Percentiles rank a stretch among this genome's conserved stretches.
Evolutionary conservation across 345 rosid species (phyloP).

Genomic region (Xanthoceras sorbifolium): DNA sequence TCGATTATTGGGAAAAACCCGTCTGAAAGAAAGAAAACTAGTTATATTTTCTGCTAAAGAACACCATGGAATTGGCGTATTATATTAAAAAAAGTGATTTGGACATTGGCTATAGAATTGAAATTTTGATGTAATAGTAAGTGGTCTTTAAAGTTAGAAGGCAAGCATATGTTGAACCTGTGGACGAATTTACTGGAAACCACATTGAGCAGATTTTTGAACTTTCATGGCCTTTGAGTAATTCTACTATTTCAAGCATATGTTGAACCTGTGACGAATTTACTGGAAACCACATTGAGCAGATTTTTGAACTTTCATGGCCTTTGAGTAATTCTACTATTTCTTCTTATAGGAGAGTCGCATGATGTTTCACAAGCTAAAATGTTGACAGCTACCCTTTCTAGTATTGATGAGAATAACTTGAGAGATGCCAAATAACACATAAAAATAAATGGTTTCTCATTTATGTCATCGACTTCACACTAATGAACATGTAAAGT

Average conservation of each 20-base stretch:
- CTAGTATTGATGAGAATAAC: not conserved
- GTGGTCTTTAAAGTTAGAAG: not conserved
- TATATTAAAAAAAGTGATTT: not conserved
- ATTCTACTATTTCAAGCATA: too few species aligned
- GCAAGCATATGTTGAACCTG: not conserved
- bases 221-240: too few species aligned
- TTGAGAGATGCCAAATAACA: not conserved
- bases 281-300: not conserved
- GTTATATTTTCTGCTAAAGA: not conserved
- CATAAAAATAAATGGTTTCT: not conserved
- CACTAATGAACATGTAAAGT: not conserved
- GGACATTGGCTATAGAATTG: not conserved
- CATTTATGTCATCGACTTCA: not conserved
- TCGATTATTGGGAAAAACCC: not conserved
- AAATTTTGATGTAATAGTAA: not conserved
- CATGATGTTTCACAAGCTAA: not conserved
- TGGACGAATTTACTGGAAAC: not conserved
- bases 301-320: not conserved
- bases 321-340: not conserved
- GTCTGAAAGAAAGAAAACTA: not conserved
- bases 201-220: not conserved
- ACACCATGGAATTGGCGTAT: not conserved
- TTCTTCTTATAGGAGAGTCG: not conserved
- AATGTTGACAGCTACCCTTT: not conserved
- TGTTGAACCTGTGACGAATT: not conserved